phyloP scores from a whole-genome alignment of 257 asterid genomes.

The Solanum arcanum region DNA sequence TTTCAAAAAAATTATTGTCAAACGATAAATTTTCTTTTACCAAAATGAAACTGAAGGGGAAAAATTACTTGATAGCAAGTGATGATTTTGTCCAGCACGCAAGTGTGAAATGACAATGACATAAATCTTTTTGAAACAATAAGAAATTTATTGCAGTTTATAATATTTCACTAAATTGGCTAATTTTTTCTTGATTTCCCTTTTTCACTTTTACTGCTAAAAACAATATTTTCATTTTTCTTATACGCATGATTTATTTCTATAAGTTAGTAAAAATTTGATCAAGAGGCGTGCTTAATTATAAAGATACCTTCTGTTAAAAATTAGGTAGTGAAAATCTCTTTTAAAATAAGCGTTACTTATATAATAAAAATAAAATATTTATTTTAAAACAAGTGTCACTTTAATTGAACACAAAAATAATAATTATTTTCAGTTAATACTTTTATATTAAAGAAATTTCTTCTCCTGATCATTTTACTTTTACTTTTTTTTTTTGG shows the following conservation, averaged over 20 bases:
- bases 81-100: slow-evolving; percentile 6
- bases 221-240: not conserved
- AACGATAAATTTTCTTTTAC: not conserved
- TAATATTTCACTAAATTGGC: not conserved
- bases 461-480: not conserved
- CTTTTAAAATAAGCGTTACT: not conserved
- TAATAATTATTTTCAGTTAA: not conserved
- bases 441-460: not conserved
- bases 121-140: not conserved
- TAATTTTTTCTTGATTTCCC: not conserved
- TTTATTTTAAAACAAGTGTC: not conserved
- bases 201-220: not conserved
- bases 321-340: not conserved
- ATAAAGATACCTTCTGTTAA: not conserved
- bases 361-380: not conserved
- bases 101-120: not conserved
- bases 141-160: not conserved
- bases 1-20: no score
- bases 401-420: no score
- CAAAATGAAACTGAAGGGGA: not conserved
- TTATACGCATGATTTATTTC: not conserved
- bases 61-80: not conserved
- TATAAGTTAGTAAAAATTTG: not conserved
- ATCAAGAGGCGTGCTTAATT: not conserved
- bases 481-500: not conserved